phyloP scores from a whole-genome alignment of 2,329 filamentous ascomycete genomes.

The Tricladium varicosporioides region DNA sequence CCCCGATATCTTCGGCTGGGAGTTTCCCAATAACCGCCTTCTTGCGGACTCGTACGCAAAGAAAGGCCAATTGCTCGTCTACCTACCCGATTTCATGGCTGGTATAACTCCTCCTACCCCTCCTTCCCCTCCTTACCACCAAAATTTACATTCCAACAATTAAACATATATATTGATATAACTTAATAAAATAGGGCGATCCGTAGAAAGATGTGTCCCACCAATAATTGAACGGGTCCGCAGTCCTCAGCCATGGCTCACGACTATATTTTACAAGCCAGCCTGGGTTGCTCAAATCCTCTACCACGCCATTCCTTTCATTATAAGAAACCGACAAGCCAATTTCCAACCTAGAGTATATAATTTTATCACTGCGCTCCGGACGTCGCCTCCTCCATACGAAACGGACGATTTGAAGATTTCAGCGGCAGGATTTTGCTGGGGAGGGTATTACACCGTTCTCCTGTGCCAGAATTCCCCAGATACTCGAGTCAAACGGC shows the following conservation, averaged over 20 bases:
- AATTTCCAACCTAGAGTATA: slow-evolving; percentile 37
- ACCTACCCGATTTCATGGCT: slow-evolving; percentile 51
- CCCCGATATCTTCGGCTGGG: slow-evolving; percentile 50
- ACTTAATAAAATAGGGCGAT: too few species aligned
- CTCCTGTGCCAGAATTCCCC: slow-evolving; percentile 43
- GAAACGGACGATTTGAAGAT: slow-evolving; percentile 39
- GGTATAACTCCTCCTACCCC: slow-evolving; percentile 36
- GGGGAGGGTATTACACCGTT: slow-evolving; percentile 57
- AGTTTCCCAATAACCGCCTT: slow-evolving; percentile 46
- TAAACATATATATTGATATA: slow-evolving; percentile 7
- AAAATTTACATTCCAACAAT: slow-evolving; percentile 13
- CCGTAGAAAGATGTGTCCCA: too few species aligned
- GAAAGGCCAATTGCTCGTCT: slow-evolving; percentile 43
- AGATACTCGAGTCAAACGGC: slow-evolving; percentile 20
- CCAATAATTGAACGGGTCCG: slow-evolving; percentile 15
- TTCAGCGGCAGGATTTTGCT: slow-evolving; percentile 60
- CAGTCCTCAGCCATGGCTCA: slow-evolving; percentile 20
- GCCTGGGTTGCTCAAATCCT: slow-evolving; percentile 48
- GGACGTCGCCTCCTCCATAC: slow-evolving; percentile 29
- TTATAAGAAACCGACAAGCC: slow-evolving; percentile 28
- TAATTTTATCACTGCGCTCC: slow-evolving; percentile 38
- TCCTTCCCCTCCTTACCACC: background rate
- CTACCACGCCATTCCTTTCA: slow-evolving; percentile 21
- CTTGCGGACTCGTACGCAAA: slow-evolving; percentile 49
- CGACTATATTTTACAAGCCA: slow-evolving; percentile 21